Evolutionary conservation across 176 grass and related monocot species (phyloP).

Genomic region (Ensete glaucum): DNA sequence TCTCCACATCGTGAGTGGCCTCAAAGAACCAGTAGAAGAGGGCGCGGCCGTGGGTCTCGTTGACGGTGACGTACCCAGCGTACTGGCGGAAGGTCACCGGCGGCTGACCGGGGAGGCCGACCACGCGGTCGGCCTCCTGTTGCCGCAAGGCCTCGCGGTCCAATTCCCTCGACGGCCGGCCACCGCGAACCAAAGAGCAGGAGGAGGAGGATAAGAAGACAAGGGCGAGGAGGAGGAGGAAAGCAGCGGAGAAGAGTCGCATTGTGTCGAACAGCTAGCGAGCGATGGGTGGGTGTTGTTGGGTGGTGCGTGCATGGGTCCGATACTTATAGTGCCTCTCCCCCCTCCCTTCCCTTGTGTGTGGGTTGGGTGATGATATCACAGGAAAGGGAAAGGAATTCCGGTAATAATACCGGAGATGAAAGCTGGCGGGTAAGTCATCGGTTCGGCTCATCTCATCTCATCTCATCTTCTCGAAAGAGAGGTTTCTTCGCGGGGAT

Average conservation of each 20-base stretch:
- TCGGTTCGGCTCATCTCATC: no score
- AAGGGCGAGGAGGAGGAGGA: constrained; percentile 9
- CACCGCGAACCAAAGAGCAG: not conserved
- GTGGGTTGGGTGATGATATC: not conserved
- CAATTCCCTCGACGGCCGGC: not conserved
- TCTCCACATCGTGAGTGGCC: constrained; percentile 33
- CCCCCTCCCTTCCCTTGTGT: not conserved
- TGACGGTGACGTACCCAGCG: constrained; percentile 90
- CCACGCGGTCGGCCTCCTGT: constrained; percentile 72
- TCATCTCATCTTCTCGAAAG: no score
- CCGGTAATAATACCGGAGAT: no score
- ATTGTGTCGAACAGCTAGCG: not conserved
- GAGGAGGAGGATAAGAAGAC: constrained; percentile 15
- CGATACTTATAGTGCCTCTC: not conserved
- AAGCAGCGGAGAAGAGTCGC: constrained; percentile 1
- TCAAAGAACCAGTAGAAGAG: constrained; percentile 99
- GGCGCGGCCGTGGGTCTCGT: constrained; percentile 64
- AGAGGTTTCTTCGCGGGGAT: not conserved
- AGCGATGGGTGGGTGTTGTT: not conserved
- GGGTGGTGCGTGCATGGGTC: not conserved
- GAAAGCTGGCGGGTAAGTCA: no score
- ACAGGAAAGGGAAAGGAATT: no score
- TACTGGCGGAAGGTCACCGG: constrained; percentile 65
- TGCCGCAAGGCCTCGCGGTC: constrained; percentile 25
- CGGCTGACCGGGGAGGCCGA: constrained; percentile 68